These are phyloP conservation scores for Skeletonema costatum DNA, from an alignment of 108 stramenopile genomes.

Conservation along the genomic window DNA sequence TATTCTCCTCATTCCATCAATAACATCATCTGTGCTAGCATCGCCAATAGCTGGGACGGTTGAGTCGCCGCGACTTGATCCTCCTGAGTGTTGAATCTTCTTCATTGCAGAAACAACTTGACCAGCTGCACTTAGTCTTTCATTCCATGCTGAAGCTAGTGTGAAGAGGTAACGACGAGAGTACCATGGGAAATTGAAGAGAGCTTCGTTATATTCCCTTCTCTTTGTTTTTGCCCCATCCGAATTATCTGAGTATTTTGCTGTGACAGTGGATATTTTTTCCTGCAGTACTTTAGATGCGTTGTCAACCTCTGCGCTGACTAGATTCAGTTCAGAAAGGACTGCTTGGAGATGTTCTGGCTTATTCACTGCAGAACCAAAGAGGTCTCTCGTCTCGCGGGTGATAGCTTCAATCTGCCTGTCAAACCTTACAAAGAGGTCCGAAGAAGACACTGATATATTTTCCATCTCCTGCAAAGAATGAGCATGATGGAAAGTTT, in stretches of 20 bases:
- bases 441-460: conserved; percentile 77
- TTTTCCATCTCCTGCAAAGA: conserved; percentile 71
- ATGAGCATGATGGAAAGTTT: conserved; percentile 66
- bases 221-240: conserved; percentile 4
- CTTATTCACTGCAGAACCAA: conserved; percentile 65
- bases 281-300: conserved; percentile 84
- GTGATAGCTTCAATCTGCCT: conserved; percentile 88
- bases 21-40: conserved; percentile 73
- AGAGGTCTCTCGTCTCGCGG: conserved; percentile 77
- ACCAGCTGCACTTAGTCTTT: conserved; percentile 81
- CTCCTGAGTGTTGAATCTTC: conserved; percentile 57
- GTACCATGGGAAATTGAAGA: conserved; percentile 60
- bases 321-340: conserved; percentile 75
- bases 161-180: conserved; percentile 81
- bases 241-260: conserved; percentile 47
- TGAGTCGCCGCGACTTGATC: conserved; percentile 54
- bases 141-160: conserved; percentile 89
- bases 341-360: conserved; percentile 86
- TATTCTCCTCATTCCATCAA: conserved; percentile 78
- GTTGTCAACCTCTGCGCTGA: conserved; percentile 81
- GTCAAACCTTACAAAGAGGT: conserved; percentile 85
- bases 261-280: conserved; percentile 81
- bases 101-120: conserved; percentile 89
- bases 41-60: conserved; percentile 58
- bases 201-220: conserved; percentile 33